Base-by-base conservation (phyloP, 208 protist genomes). In the Endotrypanum monterogeii region DNA sequence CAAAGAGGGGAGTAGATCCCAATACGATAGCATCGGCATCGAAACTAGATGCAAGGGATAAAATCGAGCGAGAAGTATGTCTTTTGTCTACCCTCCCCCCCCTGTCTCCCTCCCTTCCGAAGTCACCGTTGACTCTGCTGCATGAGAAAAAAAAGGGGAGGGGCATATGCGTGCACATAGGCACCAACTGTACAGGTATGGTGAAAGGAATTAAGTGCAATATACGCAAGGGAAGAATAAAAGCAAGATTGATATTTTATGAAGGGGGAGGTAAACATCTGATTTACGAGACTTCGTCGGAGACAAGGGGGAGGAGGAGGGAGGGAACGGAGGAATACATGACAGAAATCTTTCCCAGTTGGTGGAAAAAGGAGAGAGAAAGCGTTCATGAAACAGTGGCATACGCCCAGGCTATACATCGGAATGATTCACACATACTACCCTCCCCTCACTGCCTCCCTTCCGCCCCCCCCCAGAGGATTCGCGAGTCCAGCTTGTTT, bases 321-420 rank as follows among this genome's bases (percentile, higher is more conserved):
- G 3, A 46, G 9, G 9, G 41, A 46, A 9, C 41, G 41, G 41
- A n/a, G n/a, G n/a, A n/a, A 63, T 23, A 30, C 58, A 65, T 14
- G 58, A n/a, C n/a, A n/a, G 41, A 9, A 9, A 9, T 46, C 41
- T 46, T 46, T 46, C 7, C 41, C 41, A 46, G 41, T 12, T 46
- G 9, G 54, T 58, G 54, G 11, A 58, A 6, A 58, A 58, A 12
- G 25, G 54, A 16, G 25, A 3, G 20, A 12, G 54, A 58, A 2
- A 18, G n/a, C n/a, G n/a, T n/a, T n/a, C n/a, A 54, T 1, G 3
- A 5, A 68, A 28, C 51, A 46, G 32, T 11, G 57, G 16, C 25
- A 55, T 20, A 20, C 5, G 28, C 4, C n/a, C 37, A 39, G 18
- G 58, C 58, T 65, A 65, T 65, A 65, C 58, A 65, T 65, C 58